Evolutionary conservation across 257 asterid species (phyloP).

Genomic region (Plantago elongata): DNA sequence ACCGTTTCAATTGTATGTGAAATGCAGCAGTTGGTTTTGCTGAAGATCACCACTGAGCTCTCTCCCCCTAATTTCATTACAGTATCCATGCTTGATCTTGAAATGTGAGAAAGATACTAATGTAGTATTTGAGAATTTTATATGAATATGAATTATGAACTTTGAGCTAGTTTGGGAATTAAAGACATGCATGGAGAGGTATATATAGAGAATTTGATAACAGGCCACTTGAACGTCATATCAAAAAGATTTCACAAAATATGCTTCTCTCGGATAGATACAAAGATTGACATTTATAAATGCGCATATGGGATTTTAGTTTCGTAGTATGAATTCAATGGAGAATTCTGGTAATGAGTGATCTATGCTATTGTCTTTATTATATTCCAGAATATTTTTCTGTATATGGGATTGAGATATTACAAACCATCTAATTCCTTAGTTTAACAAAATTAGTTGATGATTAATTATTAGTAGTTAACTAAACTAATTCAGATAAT

Average conservation of each 20-base stretch:
- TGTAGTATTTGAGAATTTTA: too few species aligned
- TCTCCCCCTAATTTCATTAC: conserved; percentile 36
- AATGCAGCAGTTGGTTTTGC: conserved; percentile 56
- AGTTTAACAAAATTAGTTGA: too few species aligned
- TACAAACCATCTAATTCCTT: background rate
- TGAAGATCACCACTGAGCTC: conserved; percentile 56
- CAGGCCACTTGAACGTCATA: too few species aligned
- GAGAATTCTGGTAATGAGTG: too few species aligned
- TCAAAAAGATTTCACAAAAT: too few species aligned
- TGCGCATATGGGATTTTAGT: too few species aligned
- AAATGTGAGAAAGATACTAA: background rate
- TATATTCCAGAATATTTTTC: conserved; percentile 29
- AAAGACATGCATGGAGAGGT: background rate
- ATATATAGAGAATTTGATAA: conserved; percentile 19
- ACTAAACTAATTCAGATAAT: too few species aligned
- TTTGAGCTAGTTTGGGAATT: conserved; percentile 2
- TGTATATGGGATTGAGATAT: background rate
- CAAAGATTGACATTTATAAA: too few species aligned
- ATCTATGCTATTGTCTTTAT: conserved; percentile 14
- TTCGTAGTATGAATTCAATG: too few species aligned
- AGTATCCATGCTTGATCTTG: conserved; percentile 29
- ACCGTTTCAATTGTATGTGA: conserved; percentile 39
- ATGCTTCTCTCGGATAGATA: too few species aligned
- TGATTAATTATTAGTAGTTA: too few species aligned
- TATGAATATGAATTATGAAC: too few species aligned